A percentile compares a stretch with the other conserved stretches of the same genome.
Evolutionary conservation across 2,329 filamentous ascomycete genomes (phyloP).

Genomic region (Aspergillus pseudotamarii): DNA sequence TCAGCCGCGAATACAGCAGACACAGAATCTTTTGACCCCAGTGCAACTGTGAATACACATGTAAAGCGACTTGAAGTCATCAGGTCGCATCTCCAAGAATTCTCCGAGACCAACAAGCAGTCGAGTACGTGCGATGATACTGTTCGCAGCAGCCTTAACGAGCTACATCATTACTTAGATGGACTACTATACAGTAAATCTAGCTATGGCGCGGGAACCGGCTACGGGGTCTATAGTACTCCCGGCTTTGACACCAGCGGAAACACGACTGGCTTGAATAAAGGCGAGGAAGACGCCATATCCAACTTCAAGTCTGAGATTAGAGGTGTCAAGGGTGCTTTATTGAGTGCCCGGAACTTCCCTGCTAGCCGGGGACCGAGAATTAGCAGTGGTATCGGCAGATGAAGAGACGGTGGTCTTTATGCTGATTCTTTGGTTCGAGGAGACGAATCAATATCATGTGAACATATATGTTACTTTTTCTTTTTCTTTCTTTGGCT

Average conservation of each 20-base stretch:
- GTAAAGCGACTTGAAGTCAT: constrained; percentile 54
- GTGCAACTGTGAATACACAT: constrained; percentile 38
- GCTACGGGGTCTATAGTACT: constrained; percentile 40
- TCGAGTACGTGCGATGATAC: constrained; percentile 36
- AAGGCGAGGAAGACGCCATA: constrained; percentile 59
- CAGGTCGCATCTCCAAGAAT: constrained; percentile 53
- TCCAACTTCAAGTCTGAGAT: constrained; percentile 63
- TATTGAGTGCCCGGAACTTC: constrained; percentile 66
- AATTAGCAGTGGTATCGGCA: constrained; percentile 22
- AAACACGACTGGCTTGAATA: constrained; percentile 33
- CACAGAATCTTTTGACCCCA: constrained; percentile 22
- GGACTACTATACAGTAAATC: constrained; percentile 44
- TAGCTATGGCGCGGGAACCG: constrained; percentile 28
- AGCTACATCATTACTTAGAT: constrained; percentile 58
- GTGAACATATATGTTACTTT: background rate
- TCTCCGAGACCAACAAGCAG: constrained; percentile 44
- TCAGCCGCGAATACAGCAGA: constrained; percentile 19
- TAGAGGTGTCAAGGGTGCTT: constrained; percentile 63
- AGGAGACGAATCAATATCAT: background rate
- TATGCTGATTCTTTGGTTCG: background rate
- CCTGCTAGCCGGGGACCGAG: constrained; percentile 41
- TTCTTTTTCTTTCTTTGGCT: background rate
- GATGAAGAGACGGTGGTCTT: background rate
- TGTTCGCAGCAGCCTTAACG: constrained; percentile 38
- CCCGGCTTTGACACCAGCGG: constrained; percentile 29